These are phyloP conservation scores for Xylaria hypoxylon DNA, from an alignment of 2,329 filamentous ascomycete genomes.

Conservation along the genomic window DNA sequence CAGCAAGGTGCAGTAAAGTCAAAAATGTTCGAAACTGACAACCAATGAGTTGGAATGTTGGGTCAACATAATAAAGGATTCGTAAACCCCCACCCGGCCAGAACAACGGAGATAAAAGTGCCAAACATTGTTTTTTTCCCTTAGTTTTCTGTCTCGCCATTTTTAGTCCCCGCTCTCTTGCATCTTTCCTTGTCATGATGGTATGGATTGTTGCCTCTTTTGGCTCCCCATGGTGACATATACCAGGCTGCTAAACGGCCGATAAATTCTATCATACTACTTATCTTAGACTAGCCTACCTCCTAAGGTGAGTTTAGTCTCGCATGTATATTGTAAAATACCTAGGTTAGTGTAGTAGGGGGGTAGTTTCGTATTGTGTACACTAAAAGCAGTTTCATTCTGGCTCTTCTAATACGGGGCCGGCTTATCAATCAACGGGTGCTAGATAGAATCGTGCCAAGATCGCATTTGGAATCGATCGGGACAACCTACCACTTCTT, in stretches of 20 bases:
- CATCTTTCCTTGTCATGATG: conserved; percentile 18
- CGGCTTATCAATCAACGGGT: conserved; percentile 37
- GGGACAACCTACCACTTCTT: conserved; percentile 13
- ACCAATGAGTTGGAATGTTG: conserved; percentile 12
- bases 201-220: conserved; percentile 15
- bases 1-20: neutral
- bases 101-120: conserved; percentile 22
- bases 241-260: neutral
- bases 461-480: conserved; percentile 36
- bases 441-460: conserved; percentile 24
- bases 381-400: neutral
- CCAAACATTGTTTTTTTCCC: neutral
- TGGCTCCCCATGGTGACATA: neutral
- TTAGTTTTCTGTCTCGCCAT: neutral
- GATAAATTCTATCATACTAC: neutral
- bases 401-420: neutral
- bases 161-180: conserved; percentile 20
- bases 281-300: conserved; percentile 12
- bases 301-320: neutral
- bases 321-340: too few relatives aligned
- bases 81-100: conserved; percentile 14
- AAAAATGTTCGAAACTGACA: neutral
- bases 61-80: conserved; percentile 28
- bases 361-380: too few relatives aligned
- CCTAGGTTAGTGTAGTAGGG: too few relatives aligned